Percentiles rank a stretch among this genome's conserved stretches.
Evolutionary conservation across 805 yeast genomes (phyloP).

Genomic region (Phaffomyces antillensis): DNA sequence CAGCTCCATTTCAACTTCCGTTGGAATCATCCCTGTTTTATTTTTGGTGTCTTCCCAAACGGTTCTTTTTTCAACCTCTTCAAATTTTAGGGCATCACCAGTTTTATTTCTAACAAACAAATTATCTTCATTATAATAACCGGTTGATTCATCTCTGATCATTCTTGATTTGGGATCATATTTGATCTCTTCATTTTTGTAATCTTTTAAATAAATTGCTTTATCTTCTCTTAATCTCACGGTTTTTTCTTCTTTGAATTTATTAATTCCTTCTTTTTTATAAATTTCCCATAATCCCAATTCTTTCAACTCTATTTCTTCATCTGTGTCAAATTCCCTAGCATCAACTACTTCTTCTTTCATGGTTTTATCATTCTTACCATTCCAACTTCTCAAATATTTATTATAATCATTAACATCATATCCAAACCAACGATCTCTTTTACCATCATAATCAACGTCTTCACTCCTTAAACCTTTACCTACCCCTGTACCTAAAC

Average conservation of each 20-base stretch:
- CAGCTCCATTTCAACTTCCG: too few species aligned
- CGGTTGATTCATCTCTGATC: slow-evolving; percentile 26
- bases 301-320: slow-evolving; percentile 35
- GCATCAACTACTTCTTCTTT: slow-evolving; percentile 22
- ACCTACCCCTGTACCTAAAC: slow-evolving; percentile 26
- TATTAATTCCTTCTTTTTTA: slow-evolving; percentile 15
- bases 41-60: slow-evolving; percentile 39
- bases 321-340: slow-evolving; percentile 31
- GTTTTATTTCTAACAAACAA: slow-evolving; percentile 47
- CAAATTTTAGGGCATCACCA: slow-evolving; percentile 49
- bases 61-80: slow-evolving; percentile 35
- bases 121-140: slow-evolving; percentile 30
- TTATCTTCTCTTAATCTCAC: slow-evolving; percentile 68
- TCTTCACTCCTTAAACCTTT: slow-evolving; percentile 18
- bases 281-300: slow-evolving; percentile 27
- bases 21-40: not conserved
- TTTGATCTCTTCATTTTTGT: slow-evolving; percentile 32
- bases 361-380: not conserved
- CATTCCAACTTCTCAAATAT: slow-evolving; percentile 40
- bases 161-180: slow-evolving; percentile 50
- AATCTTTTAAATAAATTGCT: slow-evolving; percentile 58
- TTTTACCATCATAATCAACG: slow-evolving; percentile 24
- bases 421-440: slow-evolving; percentile 53
- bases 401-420: slow-evolving; percentile 55
- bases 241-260: slow-evolving; percentile 33